Evolutionary conservation across 805 yeast species (phyloP), one percentile per base, ranked within the genome.

Genomic region (Wickerhamomyces bisporus): DNA sequence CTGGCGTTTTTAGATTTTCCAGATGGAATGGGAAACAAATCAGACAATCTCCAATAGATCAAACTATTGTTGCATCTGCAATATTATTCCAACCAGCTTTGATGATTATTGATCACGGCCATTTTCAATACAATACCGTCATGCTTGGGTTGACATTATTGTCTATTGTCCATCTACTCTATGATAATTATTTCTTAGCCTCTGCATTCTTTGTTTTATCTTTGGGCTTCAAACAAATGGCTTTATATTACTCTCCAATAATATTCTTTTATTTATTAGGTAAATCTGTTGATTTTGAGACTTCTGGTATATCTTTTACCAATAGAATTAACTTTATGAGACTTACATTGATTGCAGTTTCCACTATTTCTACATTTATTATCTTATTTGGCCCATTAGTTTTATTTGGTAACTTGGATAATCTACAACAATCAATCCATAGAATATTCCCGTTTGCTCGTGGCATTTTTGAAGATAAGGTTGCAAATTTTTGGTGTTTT

Each of bases 401-500:
- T 14, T 28, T 75, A 3, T 52, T 58, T 41, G 75, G 75, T 6
- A 69, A 70, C 12, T 14, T 60, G 2, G 42, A 48, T 2, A 67
- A 64, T 27, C 42, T 73, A 2, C 40, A 55, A 4, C 81, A 79
- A 48, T 55, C 82, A 1, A 45, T 60, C 20, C 94, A 85, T 30
- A 73, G 98, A 45, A 81, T 91, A 23, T 93, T 93, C 59, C 98
- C 99, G 1, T 91, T 93, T 48, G 75, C 79, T 32, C 73, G 98
- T 55, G 98, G 98, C 1, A 70, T 93, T 7, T 93, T 94, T 71
- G 98, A 93, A 59, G 98, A 93, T 57, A 93, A 93, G 58, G 98
- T 93, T 13, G 96, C 96, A 28, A 93, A 89, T 56, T 83, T 93
- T 53, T 93, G 99, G 99, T 89, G 98, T 60, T 81, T 95, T n/a